Percentiles rank a stretch among this genome's conserved stretches.
These are phyloP conservation scores for Monosporascus sp. DNA, from an alignment of 2,329 filamentous ascomycete genomes.

Conservation along the genomic window DNA sequence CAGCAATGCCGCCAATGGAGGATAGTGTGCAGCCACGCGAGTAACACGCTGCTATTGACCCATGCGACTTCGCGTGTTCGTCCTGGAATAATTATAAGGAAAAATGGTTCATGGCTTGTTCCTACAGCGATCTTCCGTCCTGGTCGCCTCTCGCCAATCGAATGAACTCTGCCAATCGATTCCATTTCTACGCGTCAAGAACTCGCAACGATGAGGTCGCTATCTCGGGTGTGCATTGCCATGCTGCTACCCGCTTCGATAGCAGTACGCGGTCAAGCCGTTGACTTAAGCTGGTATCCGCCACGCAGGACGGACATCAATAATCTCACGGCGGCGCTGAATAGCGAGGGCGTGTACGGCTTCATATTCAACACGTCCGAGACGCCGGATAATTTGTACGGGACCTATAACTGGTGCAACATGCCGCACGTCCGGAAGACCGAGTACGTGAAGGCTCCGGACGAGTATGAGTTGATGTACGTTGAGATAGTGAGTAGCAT, in stretches of 20 bases:
- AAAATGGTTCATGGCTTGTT: too few species aligned
- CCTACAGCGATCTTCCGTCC: too few species aligned
- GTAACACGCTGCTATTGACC: too few species aligned
- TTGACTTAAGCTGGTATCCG: constrained; percentile 51
- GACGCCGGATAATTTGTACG: constrained; percentile 51
- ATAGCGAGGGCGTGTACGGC: constrained; percentile 59
- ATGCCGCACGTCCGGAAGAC: constrained; percentile 73
- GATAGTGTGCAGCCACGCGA: too few species aligned
- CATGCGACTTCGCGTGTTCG: too few species aligned
- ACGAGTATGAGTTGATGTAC: constrained; percentile 62
- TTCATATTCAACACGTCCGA: constrained; percentile 67
- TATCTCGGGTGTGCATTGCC: neutral
- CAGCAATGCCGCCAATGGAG: neutral
- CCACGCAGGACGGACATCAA: constrained; percentile 54
- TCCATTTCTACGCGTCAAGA: neutral
- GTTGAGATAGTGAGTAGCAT: constrained; percentile 61
- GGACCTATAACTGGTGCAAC: constrained; percentile 76
- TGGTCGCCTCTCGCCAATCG: too few species aligned
- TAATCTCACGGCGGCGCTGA: constrained; percentile 51
- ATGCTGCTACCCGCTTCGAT: neutral
- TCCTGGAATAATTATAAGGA: too few species aligned
- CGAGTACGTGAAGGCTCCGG: constrained; percentile 54
- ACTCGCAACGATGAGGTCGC: neutral
- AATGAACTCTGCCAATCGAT: too few species aligned
- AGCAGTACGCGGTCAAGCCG: neutral